These are phyloP conservation scores for Penicillium fuscoglaucum DNA, from an alignment of 2,329 filamentous ascomycete species.

Conservation along the genomic window DNA sequence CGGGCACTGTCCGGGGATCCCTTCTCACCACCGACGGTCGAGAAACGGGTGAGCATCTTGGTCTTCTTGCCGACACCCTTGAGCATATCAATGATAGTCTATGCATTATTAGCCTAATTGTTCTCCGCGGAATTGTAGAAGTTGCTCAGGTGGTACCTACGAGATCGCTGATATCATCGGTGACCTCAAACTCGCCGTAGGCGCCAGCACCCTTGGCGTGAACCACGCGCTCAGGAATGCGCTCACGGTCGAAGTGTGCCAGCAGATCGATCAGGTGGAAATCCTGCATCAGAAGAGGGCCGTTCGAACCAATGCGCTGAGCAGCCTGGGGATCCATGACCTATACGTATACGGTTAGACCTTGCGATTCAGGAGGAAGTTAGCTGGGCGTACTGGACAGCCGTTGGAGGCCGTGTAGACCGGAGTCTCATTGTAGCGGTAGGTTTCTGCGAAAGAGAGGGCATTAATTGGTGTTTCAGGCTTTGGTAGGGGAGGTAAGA, in stretches of 20 bases:
- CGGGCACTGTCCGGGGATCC: constrained; percentile 70
- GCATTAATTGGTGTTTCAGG: neutral
- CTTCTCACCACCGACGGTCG: constrained; percentile 72
- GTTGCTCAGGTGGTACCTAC: constrained; percentile 22
- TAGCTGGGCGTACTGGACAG: constrained; percentile 43
- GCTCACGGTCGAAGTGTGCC: constrained; percentile 45
- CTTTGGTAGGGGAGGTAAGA: neutral
- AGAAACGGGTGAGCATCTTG: constrained; percentile 67
- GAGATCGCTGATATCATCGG: constrained; percentile 53
- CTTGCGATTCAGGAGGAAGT: neutral
- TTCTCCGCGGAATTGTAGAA: neutral
- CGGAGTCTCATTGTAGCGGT: constrained; percentile 59
- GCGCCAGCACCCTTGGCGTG: constrained; percentile 47
- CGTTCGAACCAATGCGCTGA: constrained; percentile 58
- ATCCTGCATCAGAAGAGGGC: constrained; percentile 63
- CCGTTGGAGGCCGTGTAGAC: constrained; percentile 63
- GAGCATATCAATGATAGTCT: constrained; percentile 50
- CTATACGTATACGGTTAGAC: constrained; percentile 19
- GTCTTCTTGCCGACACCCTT: constrained; percentile 67
- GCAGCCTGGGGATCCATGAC: constrained; percentile 54
- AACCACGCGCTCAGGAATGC: constrained; percentile 46
- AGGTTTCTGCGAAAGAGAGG: constrained; percentile 32
- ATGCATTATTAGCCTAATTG: neutral
- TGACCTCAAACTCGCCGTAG: constrained; percentile 47
- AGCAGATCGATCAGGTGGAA: constrained; percentile 66